These are phyloP conservation scores for Scedosporium apiospermum DNA, from an alignment of 2,329 filamentous ascomycete genomes.

Conservation along the genomic window DNA sequence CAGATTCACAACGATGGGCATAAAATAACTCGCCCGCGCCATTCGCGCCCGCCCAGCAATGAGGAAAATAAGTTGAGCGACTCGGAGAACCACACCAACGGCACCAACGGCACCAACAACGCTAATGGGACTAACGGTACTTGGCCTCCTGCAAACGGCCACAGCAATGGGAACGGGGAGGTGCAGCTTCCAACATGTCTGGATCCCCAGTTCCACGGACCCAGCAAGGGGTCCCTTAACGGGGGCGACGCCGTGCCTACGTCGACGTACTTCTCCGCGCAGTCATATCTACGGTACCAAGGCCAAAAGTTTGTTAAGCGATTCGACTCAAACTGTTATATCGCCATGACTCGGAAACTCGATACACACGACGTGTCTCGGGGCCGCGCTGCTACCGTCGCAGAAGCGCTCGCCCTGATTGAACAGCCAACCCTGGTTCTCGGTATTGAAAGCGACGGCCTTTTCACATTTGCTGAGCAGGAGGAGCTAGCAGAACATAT, in stretches of 20 bases:
- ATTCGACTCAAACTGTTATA: conserved; percentile 98
- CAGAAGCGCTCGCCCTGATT: conserved; percentile 69
- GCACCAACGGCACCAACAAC: conserved; percentile 16
- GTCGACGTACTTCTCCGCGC: conserved; percentile 92
- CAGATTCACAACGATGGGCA: conserved; percentile 79
- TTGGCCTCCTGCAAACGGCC: conserved; percentile 15
- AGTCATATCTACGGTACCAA: conserved; percentile 95
- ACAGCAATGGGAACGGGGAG: conserved; percentile 19
- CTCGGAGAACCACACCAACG: conserved; percentile 17
- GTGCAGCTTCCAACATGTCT: conserved; percentile 17
- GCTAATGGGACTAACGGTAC: conserved; percentile 10
- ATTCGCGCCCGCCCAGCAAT: conserved; percentile 37
- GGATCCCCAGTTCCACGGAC: conserved; percentile 65
- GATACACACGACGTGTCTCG: conserved; percentile 94
- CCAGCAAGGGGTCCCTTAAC: conserved; percentile 37
- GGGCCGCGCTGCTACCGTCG: conserved; percentile 57
- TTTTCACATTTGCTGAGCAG: conserved; percentile 97
- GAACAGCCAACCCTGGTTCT: conserved; percentile 84
- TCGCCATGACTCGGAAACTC: conserved; percentile 94
- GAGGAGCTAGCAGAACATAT: conserved; percentile 80
- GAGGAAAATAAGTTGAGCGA: conserved; percentile 11
- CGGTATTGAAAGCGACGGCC: conserved; percentile 88
- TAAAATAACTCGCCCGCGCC: conserved; percentile 44
- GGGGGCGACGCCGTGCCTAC: conserved; percentile 43
- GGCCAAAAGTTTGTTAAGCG: conserved; percentile 93